Evolutionary conservation across 2,329 filamentous ascomycete species (phyloP), one percentile per base, ranked within the genome.

Genomic region (Colletotrichum noveboracense): DNA sequence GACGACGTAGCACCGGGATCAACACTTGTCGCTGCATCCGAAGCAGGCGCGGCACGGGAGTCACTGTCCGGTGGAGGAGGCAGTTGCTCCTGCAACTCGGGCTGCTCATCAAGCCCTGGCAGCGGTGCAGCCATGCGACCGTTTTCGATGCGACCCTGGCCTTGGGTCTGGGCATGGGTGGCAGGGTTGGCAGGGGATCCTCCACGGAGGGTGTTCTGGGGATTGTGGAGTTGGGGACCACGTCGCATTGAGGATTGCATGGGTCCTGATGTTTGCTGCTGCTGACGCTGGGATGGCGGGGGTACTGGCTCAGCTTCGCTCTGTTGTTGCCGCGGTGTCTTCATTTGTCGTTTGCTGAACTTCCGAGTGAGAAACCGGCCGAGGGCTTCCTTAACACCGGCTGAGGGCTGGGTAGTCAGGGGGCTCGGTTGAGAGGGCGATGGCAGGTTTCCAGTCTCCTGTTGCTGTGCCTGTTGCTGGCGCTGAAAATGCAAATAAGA

Each of bases 181-280:
- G 34, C 55, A 62, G 67, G 67, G 56, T 70, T 34, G 67, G 67
- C 74, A 58, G 43, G 28, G 68, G 58, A 55, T 21, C 8, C 30
- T 56, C 62, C 62, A 28, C 70, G 58, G 13, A 74, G 34, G 56
- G 74, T 76, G 65, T 76, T 76, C 74, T 74, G 74, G 65, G 74
- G 74, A 76, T 76, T 76, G 74, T 76, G 74, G 74, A 69, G 74
- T 32, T 74, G 70, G 58, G 52, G 74, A 36, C 74, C 26, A 74
- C 36, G 70, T 68, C 70, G 74, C 70, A 76, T 76, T 48, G 70
- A 24, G 34, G 70, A 28, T 32, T 76, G 74, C 64, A 76, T 73
- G 70, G 70, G 70, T 68, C 70, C 21, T 21, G 55, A 55, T 30
- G 28, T 32, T 66, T 56, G 34, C 58, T 69, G 36, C 21, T 68